Evolutionary conservation across 257 asterid species (phyloP).

Genomic region (Penstemon newberryi): DNA sequence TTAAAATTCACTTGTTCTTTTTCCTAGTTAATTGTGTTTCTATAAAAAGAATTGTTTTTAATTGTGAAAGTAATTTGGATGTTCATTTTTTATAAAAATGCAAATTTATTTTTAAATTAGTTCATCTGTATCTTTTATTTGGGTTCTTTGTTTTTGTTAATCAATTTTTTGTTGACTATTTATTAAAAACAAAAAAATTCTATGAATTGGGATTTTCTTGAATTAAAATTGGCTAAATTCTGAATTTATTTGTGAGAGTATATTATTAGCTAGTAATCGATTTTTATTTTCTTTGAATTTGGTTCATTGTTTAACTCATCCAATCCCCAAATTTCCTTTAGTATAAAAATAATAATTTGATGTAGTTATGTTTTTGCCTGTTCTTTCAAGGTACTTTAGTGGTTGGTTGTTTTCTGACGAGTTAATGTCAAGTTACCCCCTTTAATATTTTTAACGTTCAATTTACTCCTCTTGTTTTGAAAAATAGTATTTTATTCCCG

Average conservation of each 20-base stretch:
- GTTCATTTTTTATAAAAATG: too few species aligned
- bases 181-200: neutral
- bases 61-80: too few species aligned
- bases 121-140: too few species aligned
- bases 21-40: neutral
- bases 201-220: slow-evolving; percentile 21
- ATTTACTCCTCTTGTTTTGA: too few species aligned
- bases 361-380: slow-evolving; percentile 12
- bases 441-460: too few species aligned
- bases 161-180: neutral
- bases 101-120: too few species aligned
- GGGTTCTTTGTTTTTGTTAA: neutral
- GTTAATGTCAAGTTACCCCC: neutral
- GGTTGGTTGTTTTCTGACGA: slow-evolving; percentile 33
- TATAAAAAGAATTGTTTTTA: neutral
- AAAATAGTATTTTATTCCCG: too few species aligned
- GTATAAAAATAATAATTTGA: too few species aligned
- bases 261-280: neutral
- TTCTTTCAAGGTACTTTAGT: slow-evolving; percentile 19
- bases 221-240: slow-evolving; percentile 15
- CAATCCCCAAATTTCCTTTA: slow-evolving; percentile 1
- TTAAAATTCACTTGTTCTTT: neutral
- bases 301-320: neutral
- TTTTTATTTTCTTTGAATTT: neutral
- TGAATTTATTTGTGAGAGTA: neutral